These are phyloP conservation scores for Penicillium diatomitis DNA, from an alignment of 495 filamentous ascomycete genomes.

Conservation along the genomic window DNA sequence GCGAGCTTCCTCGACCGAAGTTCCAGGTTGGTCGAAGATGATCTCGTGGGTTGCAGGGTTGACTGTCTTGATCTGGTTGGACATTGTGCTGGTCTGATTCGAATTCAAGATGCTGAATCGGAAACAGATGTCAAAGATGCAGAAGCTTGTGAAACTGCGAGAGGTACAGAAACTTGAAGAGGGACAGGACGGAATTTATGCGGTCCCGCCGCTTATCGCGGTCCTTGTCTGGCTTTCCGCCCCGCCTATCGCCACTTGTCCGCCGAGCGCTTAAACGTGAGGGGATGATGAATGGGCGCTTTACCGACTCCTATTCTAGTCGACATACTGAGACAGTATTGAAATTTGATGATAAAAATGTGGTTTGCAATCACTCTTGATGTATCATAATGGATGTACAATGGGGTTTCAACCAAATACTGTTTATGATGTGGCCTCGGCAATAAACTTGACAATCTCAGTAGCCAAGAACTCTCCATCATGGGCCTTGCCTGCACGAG, in stretches of 20 bases:
- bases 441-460: conserved; percentile 61
- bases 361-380: too few relatives aligned
- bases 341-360: too few relatives aligned
- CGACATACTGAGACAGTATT: too few relatives aligned
- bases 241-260: not conserved
- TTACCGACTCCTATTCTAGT: too few relatives aligned
- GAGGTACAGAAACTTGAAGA: not conserved
- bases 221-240: not conserved
- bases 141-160: not conserved
- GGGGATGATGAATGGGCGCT: too few relatives aligned
- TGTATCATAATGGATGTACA: not conserved
- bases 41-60: conserved; percentile 78
- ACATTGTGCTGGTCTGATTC: conserved; percentile 42
- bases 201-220: conserved; percentile 12
- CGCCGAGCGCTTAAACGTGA: not conserved
- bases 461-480: conserved; percentile 59
- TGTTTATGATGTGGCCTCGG: conserved; percentile 25
- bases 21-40: conserved; percentile 69
- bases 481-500: conserved; percentile 51
- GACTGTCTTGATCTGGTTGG: conserved; percentile 79
- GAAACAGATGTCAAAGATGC: not conserved
- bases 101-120: not conserved
- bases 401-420: not conserved
- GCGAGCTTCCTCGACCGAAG: conserved; percentile 58
- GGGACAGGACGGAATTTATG: conserved; percentile 11